Evolutionary conservation across 495 filamentous ascomycete genomes (phyloP).

Genomic region (Tuber umbilicatum): DNA sequence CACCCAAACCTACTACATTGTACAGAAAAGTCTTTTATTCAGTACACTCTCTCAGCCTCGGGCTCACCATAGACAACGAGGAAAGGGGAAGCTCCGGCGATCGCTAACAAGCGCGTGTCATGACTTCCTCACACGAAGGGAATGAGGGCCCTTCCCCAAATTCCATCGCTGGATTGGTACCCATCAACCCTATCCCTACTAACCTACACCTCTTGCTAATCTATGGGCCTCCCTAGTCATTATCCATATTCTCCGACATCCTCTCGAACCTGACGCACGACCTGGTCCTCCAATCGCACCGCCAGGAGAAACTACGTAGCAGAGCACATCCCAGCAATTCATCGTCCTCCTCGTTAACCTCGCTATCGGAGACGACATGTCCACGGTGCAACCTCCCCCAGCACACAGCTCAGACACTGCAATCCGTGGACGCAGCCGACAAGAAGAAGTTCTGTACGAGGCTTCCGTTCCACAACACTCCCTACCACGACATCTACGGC

Average conservation of each 20-base stretch:
- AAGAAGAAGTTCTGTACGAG: constrained; percentile 40
- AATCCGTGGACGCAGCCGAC: background rate
- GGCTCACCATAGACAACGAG: background rate
- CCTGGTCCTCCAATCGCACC: constrained; percentile 45
- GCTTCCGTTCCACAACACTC: constrained; percentile 30
- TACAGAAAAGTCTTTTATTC: background rate
- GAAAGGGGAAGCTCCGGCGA: background rate
- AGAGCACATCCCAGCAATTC: constrained; percentile 28
- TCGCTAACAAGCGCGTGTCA: constrained; percentile 3
- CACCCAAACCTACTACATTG: background rate
- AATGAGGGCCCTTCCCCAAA: background rate
- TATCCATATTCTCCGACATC: constrained; percentile 45
- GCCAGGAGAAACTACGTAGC: constrained; percentile 46
- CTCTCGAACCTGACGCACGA: constrained; percentile 47
- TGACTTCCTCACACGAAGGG: background rate
- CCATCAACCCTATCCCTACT: background rate
- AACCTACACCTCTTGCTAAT: constrained; percentile 3
- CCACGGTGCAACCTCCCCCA: constrained; percentile 37
- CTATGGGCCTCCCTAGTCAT: constrained; percentile 20
- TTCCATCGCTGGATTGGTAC: constrained; percentile 6
- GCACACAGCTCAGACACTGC: constrained; percentile 23
- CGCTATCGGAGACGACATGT: constrained; percentile 38
- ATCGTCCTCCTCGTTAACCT: constrained; percentile 22
- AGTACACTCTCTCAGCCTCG: background rate
- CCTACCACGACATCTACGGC: constrained; percentile 39